A percentile compares a stretch with the other conserved stretches of the same genome.
Conservation (phyloP, 2,329 filamentous ascomycete species). For the Trichoderma afroharzianum region DNA sequence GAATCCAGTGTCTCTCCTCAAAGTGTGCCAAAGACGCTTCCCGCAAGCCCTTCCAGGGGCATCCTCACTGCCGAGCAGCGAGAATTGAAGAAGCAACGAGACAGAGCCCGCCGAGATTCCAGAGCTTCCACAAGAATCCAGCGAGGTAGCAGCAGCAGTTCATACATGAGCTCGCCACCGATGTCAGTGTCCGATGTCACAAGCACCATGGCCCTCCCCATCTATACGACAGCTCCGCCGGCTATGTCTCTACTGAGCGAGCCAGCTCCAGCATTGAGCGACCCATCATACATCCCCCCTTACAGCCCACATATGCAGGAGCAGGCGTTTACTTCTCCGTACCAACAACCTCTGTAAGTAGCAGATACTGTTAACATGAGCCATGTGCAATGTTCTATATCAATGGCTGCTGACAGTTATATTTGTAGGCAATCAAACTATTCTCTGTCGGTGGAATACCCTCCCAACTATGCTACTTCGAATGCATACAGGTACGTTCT, state of each 20-base stretch:
- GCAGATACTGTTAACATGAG: conserved; percentile 1
- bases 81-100: conserved; percentile 58
- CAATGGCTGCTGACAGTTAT: conserved; percentile 25
- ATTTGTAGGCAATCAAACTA: conserved; percentile 34
- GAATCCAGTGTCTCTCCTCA: conserved; percentile 52
- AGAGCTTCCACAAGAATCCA: conserved; percentile 51
- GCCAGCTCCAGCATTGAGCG: conserved; percentile 41
- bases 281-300: conserved; percentile 45
- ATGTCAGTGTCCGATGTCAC: conserved; percentile 38
- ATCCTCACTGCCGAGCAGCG: conserved; percentile 57
- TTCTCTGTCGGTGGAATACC: conserved; percentile 45
- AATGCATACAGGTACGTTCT: conserved; percentile 39
- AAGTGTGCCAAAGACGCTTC: conserved; percentile 48
- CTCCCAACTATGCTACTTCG: conserved; percentile 33
- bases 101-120: conserved; percentile 55
- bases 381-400: not conserved
- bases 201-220: conserved; percentile 41
- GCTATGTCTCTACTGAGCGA: conserved; percentile 51
- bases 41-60: conserved; percentile 54
- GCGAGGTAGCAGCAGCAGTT: conserved; percentile 42
- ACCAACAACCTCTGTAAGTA: conserved; percentile 37
- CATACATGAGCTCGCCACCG: conserved; percentile 39
- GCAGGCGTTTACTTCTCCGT: conserved; percentile 35
- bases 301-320: conserved; percentile 50
- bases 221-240: conserved; percentile 50